A percentile compares a stretch with the other conserved stretches of the same genome.
Conservation (phyloP, 1,139 yeast genomes). For the Blastobotrys buckinghamii region DNA sequence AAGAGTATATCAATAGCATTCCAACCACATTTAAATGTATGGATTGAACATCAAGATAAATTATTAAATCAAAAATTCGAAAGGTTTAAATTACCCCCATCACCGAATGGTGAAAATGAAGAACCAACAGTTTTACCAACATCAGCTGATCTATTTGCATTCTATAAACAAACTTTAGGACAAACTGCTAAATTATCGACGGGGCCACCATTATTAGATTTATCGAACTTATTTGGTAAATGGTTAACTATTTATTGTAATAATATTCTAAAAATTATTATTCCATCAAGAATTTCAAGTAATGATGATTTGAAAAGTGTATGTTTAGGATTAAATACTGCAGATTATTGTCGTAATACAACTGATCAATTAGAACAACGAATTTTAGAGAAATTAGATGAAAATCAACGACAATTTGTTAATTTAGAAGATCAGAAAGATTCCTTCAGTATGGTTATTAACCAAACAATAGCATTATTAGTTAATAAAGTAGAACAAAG, state of each 20-base stretch:
- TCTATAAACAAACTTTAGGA: constrained; percentile 62
- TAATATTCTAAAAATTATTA: constrained; percentile 52
- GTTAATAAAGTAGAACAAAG: constrained; percentile 57
- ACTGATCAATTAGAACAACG: constrained; percentile 69
- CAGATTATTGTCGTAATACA: constrained; percentile 81
- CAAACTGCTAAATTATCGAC: constrained; percentile 73
- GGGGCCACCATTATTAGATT: constrained; percentile 58
- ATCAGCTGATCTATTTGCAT: constrained; percentile 78
- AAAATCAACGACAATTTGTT: constrained; percentile 34
- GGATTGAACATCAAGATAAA: constrained; percentile 85
- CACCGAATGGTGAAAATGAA: constrained; percentile 34
- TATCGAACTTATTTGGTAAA: constrained; percentile 60
- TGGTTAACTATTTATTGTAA: constrained; percentile 62
- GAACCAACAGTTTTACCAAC: constrained; percentile 67
- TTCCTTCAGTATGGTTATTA: constrained; percentile 52
- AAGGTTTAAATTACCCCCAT: constrained; percentile 28
- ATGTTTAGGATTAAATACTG: constrained; percentile 75
- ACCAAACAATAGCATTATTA: constrained; percentile 51
- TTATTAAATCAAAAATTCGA: constrained; percentile 54
- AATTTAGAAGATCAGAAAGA: constrained; percentile 54
- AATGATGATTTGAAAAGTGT: constrained; percentile 61
- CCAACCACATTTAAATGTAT: constrained; percentile 75
- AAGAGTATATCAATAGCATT: constrained; percentile 64
- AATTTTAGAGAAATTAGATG: constrained; percentile 46
- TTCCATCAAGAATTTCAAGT: constrained; percentile 42